A percentile compares a stretch with the other conserved stretches of the same genome.
These are phyloP conservation scores for Botryotinia globosa DNA, from an alignment of 2,329 filamentous ascomycete genomes.

Conservation along the genomic window DNA sequence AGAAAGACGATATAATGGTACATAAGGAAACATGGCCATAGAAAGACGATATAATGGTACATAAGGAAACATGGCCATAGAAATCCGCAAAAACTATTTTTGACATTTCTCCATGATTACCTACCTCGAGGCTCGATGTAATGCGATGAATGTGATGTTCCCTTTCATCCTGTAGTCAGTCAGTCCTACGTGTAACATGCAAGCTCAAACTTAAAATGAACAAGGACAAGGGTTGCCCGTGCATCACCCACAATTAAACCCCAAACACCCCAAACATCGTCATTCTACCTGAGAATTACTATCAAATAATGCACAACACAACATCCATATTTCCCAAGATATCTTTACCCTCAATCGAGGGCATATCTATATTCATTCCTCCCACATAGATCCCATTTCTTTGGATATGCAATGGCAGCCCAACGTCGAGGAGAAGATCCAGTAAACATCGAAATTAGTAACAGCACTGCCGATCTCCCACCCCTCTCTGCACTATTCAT, in stretches of 20 bases:
- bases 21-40: no score
- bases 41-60: neutral
- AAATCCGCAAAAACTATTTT: neutral
- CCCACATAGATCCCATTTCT: neutral
- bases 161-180: neutral
- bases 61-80: no score
- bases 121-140: no score
- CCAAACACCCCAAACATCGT: neutral
- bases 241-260: neutral
- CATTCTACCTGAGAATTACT: neutral
- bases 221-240: slow-evolving; percentile 3
- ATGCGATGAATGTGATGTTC: neutral
- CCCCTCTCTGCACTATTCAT: slow-evolving; percentile 78
- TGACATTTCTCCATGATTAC: neutral
- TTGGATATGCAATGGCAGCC: slow-evolving; percentile 33
- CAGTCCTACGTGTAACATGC: neutral
- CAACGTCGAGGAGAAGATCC: slow-evolving; percentile 37
- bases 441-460: slow-evolving; percentile 36
- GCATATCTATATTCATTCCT: neutral
- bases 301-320: slow-evolving; percentile 14
- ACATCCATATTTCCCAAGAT: neutral
- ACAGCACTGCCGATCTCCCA: slow-evolving; percentile 47
- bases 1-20: no score
- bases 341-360: neutral
- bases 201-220: neutral